Percentiles rank a stretch among this genome's conserved stretches.
Conservation (phyloP, 495 filamentous ascomycete species). For the Schizothecium vesticola region DNA sequence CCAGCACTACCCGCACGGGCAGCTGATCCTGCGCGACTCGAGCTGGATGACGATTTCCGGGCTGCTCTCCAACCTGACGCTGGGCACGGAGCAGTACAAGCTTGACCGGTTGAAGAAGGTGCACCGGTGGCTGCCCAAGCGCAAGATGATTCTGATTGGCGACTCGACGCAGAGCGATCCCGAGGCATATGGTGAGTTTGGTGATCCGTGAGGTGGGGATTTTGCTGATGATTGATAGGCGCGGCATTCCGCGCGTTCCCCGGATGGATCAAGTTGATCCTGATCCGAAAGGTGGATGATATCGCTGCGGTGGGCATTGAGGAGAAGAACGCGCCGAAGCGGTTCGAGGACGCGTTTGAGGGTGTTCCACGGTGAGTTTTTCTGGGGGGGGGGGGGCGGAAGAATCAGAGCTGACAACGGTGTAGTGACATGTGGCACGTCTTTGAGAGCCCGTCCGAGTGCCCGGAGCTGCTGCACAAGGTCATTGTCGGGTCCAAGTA, state of each 20-base stretch:
- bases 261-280: conserved; percentile 72
- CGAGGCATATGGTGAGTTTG: conserved; percentile 72
- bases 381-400: too few species aligned
- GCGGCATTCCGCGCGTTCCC: conserved; percentile 47
- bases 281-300: conserved; percentile 76
- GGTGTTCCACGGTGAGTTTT: conserved; percentile 50
- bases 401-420: not conserved
- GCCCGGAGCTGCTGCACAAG: conserved; percentile 35
- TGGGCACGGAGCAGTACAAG: conserved; percentile 84
- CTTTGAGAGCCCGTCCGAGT: conserved; percentile 70
- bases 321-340: conserved; percentile 62
- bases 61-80: conserved; percentile 71
- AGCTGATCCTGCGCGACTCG: conserved; percentile 76
- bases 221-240: not conserved
- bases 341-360: conserved; percentile 82
- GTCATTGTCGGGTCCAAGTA: conserved; percentile 17
- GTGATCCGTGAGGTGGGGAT: not conserved
- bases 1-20: conserved; percentile 66
- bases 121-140: conserved; percentile 64
- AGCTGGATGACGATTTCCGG: conserved; percentile 81
- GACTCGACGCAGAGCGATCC: conserved; percentile 91
- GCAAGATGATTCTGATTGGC: conserved; percentile 78
- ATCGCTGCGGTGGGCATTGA: conserved; percentile 62
- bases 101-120: conserved; percentile 73
- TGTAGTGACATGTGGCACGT: conserved; percentile 62